phyloP scores from a whole-genome alignment of 768 basidiomycete genomes.

The Lactifluus subvellereus region DNA sequence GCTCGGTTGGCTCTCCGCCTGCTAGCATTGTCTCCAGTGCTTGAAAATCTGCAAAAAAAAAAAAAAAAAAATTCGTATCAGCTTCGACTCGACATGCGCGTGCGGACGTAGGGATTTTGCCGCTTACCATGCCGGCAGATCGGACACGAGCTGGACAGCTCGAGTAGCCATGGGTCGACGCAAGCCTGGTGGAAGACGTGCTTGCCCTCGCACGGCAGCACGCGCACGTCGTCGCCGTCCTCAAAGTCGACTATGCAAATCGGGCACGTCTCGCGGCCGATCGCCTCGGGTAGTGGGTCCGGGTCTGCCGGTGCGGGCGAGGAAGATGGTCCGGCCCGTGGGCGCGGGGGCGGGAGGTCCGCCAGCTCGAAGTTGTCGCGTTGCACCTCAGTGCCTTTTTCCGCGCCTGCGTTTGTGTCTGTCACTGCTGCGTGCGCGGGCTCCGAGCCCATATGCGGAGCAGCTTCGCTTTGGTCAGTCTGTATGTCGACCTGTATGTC shows the following conservation, averaged over 20 bases:
- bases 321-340: constrained; percentile 21
- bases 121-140: constrained; percentile 80
- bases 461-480: background rate
- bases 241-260: constrained; percentile 95
- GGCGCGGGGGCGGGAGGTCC: constrained; percentile 12
- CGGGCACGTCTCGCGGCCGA: constrained; percentile 84
- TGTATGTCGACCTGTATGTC: background rate
- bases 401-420: background rate
- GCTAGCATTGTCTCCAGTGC: constrained; percentile 33
- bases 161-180: constrained; percentile 90
- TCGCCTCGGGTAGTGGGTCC: constrained; percentile 53
- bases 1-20: constrained; percentile 18
- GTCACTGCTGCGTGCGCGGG: background rate
- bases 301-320: constrained; percentile 27
- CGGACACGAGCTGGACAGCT: constrained; percentile 86
- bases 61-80: background rate
- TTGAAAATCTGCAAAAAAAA: constrained; percentile 31
- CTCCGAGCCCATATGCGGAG: background rate
- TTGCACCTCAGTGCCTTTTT: background rate
- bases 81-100: background rate
- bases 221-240: constrained; percentile 85
- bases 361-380: constrained; percentile 7
- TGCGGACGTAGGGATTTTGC: background rate
- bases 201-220: constrained; percentile 86
- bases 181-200: constrained; percentile 88